Evolutionary conservation across 2,329 filamentous ascomycete genomes (phyloP), one percentile per base, ranked within the genome.

Genomic region (Fonsecaea pugnacius): DNA sequence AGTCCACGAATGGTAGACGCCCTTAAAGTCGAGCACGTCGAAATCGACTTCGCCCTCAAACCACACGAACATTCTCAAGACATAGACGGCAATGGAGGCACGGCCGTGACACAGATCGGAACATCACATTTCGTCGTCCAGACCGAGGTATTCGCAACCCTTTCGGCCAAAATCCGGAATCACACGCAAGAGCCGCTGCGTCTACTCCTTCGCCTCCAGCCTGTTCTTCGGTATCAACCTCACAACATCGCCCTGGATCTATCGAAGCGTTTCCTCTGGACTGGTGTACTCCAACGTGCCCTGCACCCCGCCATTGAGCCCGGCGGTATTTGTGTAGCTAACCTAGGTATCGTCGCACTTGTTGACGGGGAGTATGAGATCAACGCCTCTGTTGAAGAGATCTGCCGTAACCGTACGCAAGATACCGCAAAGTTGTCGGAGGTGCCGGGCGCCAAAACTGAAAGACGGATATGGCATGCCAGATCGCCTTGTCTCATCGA

Each of bases 311-410:
- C 85, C 6, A 74, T 96, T 1, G 76, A 78, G 5, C 85, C 87
- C 0, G 84, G 86, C 4, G 80, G 84, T 51, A 84, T 78, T n/a
- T 81, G 83, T 0, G 84, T 88, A 65, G 81, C 91, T 24, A 81
- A 83, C 1, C 77, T 96, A 3, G 90, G 90, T 4, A 83, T 93
- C 50, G 91, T 91, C 48, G 85, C 89, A 35, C 84, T 96, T 36
- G 92, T 90, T 69, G 84, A 87, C 51, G 93, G 93, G 16, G 87
- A 91, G 69, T 96, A 94, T 74, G 92, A 96, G 76, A 82, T 96
- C 24, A 86, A 86, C 27, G 92, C 89, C 4, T 89, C 86, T 12
- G 87, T 96, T 0, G 93, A 97, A 77, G 93, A 97, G 79, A 86
- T 90, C 54, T 75, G 72, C 35, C 59, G 70, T 27, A 56, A 62